Evolutionary conservation across 306 rosid genomes (phyloP).

Genomic region (Crotalaria pallida): DNA sequence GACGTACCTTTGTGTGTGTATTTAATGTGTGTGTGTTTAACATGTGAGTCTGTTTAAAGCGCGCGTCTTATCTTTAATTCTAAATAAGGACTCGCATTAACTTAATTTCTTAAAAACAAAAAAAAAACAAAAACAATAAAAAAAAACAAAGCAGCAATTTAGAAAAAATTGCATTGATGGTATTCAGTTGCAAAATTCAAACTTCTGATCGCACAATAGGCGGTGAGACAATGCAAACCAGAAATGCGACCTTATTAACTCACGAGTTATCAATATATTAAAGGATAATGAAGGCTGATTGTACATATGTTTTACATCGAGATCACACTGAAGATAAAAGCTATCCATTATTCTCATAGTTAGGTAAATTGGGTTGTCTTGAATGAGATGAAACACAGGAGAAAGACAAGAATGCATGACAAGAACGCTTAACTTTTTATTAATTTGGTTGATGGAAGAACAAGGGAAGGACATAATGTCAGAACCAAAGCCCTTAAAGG

Average conservation of each 20-base stretch:
- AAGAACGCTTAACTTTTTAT: background rate
- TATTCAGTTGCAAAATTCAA: background rate
- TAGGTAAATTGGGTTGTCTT: background rate
- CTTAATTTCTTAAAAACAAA: background rate
- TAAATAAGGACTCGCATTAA: background rate
- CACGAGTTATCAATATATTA: background rate
- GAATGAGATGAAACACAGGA: background rate
- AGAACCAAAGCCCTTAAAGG: background rate
- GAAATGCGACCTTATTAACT: background rate
- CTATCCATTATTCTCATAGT: background rate
- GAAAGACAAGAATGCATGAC: background rate
- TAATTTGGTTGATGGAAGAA: background rate
- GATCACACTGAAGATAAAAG: background rate
- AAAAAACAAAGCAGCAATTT: background rate
- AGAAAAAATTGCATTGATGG: background rate
- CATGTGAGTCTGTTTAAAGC: background rate
- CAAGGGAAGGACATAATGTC: background rate
- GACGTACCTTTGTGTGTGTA: too few relatives aligned
- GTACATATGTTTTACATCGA: background rate
- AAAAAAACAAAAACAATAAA: too few relatives aligned
- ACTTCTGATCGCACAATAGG: background rate
- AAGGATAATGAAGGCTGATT: background rate
- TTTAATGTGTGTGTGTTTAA: background rate
- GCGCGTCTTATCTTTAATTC: background rate
- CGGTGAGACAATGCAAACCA: constrained; percentile 2